Percentiles rank a stretch among this genome's conserved stretches.
These are phyloP conservation scores for Colletotrichum shisoi DNA, from an alignment of 2,329 filamentous ascomycete genomes.

Conservation along the genomic window DNA sequence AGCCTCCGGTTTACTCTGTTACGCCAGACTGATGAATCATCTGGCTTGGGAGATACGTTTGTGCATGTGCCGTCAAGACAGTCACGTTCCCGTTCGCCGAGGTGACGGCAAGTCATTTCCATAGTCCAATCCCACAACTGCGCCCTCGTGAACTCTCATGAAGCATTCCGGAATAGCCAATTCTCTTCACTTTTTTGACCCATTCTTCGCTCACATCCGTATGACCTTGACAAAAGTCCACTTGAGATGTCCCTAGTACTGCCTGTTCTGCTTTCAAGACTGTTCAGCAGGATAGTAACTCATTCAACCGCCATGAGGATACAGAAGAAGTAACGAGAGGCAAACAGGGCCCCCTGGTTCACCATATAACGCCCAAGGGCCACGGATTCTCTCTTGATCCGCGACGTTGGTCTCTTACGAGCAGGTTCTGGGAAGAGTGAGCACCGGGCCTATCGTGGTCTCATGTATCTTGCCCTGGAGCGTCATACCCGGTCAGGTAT, in stretches of 20 bases:
- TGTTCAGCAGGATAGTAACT: neutral
- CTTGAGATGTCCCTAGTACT: neutral
- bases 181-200: neutral
- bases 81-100: neutral
- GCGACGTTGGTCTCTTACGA: neutral
- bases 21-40: neutral
- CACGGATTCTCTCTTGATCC: neutral
- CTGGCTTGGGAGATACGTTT: neutral
- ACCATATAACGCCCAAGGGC: neutral
- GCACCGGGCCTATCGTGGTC: no score
- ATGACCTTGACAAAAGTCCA: neutral
- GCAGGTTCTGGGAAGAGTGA: neutral
- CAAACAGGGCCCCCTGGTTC: neutral
- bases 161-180: neutral
- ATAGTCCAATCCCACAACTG: neutral
- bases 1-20: neutral
- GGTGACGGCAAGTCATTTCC: neutral
- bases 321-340: neutral
- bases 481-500: neutral
- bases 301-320: constrained; percentile 11
- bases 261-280: constrained; percentile 5
- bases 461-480: neutral
- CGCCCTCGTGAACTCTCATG: neutral
- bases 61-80: neutral
- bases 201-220: neutral